Conservation (phyloP, 345 rosid genomes). For the Citrus inodora region DNA sequence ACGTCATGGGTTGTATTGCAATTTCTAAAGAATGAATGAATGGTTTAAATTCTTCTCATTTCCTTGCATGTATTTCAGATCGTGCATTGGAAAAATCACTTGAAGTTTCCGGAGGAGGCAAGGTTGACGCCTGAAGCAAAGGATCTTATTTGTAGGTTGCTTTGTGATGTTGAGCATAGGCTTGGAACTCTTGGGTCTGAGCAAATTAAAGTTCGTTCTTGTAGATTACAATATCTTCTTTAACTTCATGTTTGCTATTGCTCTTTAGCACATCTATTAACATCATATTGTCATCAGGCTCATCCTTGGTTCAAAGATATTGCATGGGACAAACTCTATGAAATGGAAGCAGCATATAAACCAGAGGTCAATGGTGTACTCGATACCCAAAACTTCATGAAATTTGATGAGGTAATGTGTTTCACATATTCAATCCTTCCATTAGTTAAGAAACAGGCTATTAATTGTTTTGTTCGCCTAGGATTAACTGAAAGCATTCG, state of each 20-base stretch:
- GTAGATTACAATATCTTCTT: constrained; percentile 1
- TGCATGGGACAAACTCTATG: constrained; percentile 75
- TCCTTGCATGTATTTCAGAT: constrained; percentile 43
- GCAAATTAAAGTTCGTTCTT: constrained; percentile 61
- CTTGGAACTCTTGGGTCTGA: constrained; percentile 72
- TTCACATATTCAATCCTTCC: neutral
- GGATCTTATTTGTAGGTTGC: constrained; percentile 70
- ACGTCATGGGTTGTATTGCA: neutral
- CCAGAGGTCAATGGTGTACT: constrained; percentile 82
- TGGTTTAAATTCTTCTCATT: neutral
- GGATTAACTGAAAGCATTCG: neutral
- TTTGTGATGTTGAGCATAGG: constrained; percentile 83
- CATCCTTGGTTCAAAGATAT: constrained; percentile 96
- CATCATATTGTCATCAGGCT: constrained; percentile 37
- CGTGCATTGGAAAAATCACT: constrained; percentile 81
- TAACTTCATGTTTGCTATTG: constrained; percentile 1
- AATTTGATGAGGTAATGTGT: constrained; percentile 75
- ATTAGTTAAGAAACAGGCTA: neutral
- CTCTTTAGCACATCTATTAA: constrained; percentile 17
- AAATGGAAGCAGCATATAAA: constrained; percentile 86
- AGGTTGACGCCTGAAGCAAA: constrained; percentile 83
- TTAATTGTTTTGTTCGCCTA: neutral
- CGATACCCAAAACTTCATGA: constrained; percentile 89
- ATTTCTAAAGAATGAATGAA: neutral
- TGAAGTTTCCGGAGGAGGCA: constrained; percentile 75